These are phyloP conservation scores for Claviceps digitariae DNA, from an alignment of 2,329 filamentous ascomycete genomes.

Conservation along the genomic window DNA sequence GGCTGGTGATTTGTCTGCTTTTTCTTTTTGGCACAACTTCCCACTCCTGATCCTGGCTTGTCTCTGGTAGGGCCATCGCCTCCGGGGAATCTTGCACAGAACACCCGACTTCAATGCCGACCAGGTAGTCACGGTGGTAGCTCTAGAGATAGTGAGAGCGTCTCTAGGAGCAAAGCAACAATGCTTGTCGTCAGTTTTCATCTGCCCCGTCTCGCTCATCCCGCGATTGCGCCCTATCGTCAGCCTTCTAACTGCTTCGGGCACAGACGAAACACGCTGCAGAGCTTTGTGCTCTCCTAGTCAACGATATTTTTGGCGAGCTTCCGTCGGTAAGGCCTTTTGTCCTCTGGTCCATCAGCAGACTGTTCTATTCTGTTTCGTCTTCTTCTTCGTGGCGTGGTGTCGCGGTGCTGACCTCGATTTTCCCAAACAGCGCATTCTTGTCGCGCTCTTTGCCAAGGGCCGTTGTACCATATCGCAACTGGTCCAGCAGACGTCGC, in stretches of 20 bases:
- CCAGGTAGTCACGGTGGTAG: slow-evolving; percentile 55
- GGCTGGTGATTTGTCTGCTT: background rate
- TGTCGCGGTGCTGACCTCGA: slow-evolving; percentile 15
- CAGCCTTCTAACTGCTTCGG: slow-evolving; percentile 10
- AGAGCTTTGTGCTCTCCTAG: slow-evolving; percentile 81
- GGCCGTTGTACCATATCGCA: slow-evolving; percentile 62
- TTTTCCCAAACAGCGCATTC: slow-evolving; percentile 55
- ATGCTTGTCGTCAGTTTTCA: slow-evolving; percentile 35
- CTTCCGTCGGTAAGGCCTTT: slow-evolving; percentile 61
- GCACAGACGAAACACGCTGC: slow-evolving; percentile 57
- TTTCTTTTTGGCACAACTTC: background rate
- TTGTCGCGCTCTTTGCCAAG: slow-evolving; percentile 61
- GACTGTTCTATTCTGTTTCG: background rate
- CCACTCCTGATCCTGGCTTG: background rate
- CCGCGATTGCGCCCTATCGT: slow-evolving; percentile 1
- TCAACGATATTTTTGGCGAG: slow-evolving; percentile 82
- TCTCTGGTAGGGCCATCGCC: background rate
- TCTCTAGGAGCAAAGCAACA: slow-evolving; percentile 60
- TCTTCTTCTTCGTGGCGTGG: slow-evolving; percentile 1
- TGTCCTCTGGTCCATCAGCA: slow-evolving; percentile 3
- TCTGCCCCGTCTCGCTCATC: slow-evolving; percentile 8
- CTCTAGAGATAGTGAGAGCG: slow-evolving; percentile 68
- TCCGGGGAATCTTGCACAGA: background rate
- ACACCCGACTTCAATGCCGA: slow-evolving; percentile 36
- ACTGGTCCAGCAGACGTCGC: slow-evolving; percentile 57